Evolutionary conservation across 345 rosid species (phyloP).

Genomic region (Salix suchowensis): DNA sequence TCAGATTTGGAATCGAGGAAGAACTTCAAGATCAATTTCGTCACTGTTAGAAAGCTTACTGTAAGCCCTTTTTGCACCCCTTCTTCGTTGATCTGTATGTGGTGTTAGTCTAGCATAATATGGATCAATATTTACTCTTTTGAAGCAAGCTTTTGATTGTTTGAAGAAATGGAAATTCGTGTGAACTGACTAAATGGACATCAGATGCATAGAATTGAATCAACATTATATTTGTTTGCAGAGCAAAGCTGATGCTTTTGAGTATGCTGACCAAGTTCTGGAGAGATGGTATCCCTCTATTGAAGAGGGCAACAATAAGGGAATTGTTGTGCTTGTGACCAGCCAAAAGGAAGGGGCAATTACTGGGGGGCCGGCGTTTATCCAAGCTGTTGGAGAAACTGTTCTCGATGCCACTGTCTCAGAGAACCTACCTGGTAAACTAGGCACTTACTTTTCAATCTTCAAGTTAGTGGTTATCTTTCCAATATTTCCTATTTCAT

Average conservation of each 20-base stretch:
- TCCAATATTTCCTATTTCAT: not conserved
- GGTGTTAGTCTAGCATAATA: not conserved
- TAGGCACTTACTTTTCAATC: conserved; percentile 3
- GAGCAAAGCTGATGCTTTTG: conserved; percentile 99
- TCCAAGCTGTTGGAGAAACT: conserved; percentile 80
- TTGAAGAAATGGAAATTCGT: not conserved
- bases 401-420: conserved; percentile 87
- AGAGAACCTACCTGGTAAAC: conserved; percentile 87
- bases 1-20: conserved; percentile 92
- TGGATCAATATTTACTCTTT: not conserved
- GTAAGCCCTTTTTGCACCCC: conserved; percentile 36
- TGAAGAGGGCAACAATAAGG: conserved; percentile 85
- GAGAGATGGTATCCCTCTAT: conserved; percentile 90
- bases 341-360: conserved; percentile 97
- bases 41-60: conserved; percentile 91
- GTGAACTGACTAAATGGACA: too few species aligned
- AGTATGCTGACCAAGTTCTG: conserved; percentile 93
- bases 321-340: conserved; percentile 84
- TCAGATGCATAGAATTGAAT: not conserved
- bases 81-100: not conserved
- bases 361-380: conserved; percentile 91
- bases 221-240: conserved; percentile 30
- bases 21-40: conserved; percentile 61
- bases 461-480: not conserved
- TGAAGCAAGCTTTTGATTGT: not conserved